Percentiles rank a stretch among this genome's conserved stretches.
Evolutionary conservation across 2,329 filamentous ascomycete genomes (phyloP).

Genomic region (Chrysosphaeria jannelii): DNA sequence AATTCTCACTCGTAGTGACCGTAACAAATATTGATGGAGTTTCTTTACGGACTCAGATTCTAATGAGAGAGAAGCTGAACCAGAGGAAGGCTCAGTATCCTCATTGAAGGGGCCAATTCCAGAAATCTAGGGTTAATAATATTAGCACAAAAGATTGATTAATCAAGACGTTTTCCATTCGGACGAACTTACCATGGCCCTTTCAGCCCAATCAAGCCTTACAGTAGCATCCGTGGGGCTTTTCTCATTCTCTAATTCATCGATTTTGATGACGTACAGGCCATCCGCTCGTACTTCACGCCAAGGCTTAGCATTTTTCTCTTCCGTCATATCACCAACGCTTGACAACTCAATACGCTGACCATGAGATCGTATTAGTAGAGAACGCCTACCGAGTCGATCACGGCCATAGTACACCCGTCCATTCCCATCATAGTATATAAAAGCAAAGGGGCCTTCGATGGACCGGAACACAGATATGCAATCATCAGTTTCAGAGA

Average conservation of each 20-base stretch:
- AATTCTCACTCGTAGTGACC: conserved; percentile 33
- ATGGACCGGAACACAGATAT: conserved; percentile 26
- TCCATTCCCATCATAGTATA: conserved; percentile 40
- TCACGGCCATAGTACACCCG: conserved; percentile 63
- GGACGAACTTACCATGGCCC: no score
- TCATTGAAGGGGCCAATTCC: conserved; percentile 23
- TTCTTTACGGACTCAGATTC: conserved; percentile 19
- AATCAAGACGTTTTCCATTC: conserved; percentile 6
- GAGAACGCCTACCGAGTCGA: conserved; percentile 57
- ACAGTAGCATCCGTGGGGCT: no score
- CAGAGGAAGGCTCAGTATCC: conserved; percentile 6
- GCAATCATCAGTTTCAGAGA: conserved; percentile 15
- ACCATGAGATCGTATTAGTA: conserved; percentile 21
- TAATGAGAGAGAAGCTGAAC: conserved; percentile 7
- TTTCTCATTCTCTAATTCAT: no score
- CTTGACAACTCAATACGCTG: conserved; percentile 33
- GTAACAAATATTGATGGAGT: conserved; percentile 22
- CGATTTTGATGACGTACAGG: conserved; percentile 37
- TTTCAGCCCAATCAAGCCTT: no score
- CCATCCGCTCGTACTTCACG: conserved; percentile 62
- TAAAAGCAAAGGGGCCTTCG: conserved; percentile 68
- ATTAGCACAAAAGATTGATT: conserved; percentile 9
- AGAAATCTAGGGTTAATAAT: conserved; percentile 5
- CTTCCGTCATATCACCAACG: conserved; percentile 20
- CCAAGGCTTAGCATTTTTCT: conserved; percentile 18